Conservation (phyloP, 2,329 filamentous ascomycete species). For the Microdochium bolleyi region DNA sequence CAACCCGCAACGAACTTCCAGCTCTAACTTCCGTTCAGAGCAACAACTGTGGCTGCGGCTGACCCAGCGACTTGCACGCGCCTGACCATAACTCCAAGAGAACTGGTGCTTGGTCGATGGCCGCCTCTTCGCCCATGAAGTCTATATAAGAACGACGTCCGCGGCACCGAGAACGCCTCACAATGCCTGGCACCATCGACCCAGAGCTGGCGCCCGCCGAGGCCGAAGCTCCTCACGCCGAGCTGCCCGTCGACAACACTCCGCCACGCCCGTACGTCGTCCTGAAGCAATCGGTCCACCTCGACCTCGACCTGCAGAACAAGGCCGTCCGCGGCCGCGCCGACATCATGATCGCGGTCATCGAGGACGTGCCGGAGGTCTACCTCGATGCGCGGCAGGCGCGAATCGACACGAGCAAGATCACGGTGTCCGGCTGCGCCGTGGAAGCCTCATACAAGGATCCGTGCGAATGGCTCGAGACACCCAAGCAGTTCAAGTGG, state of each 20-base stretch:
- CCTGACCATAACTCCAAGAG: background rate
- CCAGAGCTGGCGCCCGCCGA: conserved; percentile 6
- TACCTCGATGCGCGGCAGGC: conserved; percentile 56
- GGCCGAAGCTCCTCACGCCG: conserved; percentile 14
- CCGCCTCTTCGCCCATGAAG: background rate
- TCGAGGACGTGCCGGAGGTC: conserved; percentile 49
- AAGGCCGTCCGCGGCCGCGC: conserved; percentile 70
- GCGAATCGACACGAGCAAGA: conserved; percentile 43
- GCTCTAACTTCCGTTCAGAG: too few species aligned
- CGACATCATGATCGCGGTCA: conserved; percentile 67
- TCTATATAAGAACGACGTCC: background rate
- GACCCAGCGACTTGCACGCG: background rate
- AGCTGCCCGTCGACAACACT: conserved; percentile 21
- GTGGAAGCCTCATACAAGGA: conserved; percentile 46
- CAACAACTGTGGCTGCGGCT: background rate
- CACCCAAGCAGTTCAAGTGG: conserved; percentile 54
- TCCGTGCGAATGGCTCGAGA: conserved; percentile 57
- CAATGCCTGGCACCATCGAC: background rate
- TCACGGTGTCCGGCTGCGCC: conserved; percentile 41
- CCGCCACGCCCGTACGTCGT: conserved; percentile 40
- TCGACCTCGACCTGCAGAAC: conserved; percentile 80
- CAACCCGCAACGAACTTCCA: too few species aligned
- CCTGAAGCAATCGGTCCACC: conserved; percentile 76
- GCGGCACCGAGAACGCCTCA: background rate
- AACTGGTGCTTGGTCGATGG: background rate